Base-by-base conservation (phyloP, 2,329 filamentous ascomycete genomes). In the Aspergillus sp. region DNA sequence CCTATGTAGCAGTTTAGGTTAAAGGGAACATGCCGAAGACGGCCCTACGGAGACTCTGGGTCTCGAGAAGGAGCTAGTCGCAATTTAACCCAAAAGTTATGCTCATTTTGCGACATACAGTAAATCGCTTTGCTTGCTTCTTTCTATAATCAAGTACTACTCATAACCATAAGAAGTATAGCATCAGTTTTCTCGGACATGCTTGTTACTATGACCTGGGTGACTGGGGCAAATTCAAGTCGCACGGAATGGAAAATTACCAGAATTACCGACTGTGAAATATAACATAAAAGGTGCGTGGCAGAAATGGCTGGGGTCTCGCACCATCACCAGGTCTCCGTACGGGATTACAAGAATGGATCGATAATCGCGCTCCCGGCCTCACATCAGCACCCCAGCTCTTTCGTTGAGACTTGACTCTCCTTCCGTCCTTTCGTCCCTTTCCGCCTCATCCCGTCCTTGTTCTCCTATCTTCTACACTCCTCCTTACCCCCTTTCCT, bases 21-120 rank as follows among this genome's bases (percentile, higher is more conserved):
- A 61, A 63, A 64, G 61, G 60, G 54, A 57, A 64, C 65, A 60
- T 68, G 63, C 68, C 64, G 67, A 66, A 67, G 63, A 70, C 66
- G 67, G 66, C 66, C 64, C 61, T 60, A 64, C 49, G 60, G 67
- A 63, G 67, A 69, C 65, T 57, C 66, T 53, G 41, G 54, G 68
- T 70, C 65, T 71, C 65, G 65, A 59, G 70, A 71, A 73, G 72
- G 71, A 72, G 70, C 69, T 71, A 62, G 52, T 62, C 60, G 56
- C 60, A 63, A 63, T 60, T 64, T 60, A 60, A 59, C 59, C 64
- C 47, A 68, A 68, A 69, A 68, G 64, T 67, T 68, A 67, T 62
- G 56, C 61, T 64, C 51, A 45, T 63, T 54, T 59, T 34, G 22
- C 19, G 38, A 23, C 13, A 38, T 54, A 43, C 55, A 51, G 49